Percentiles rank a stretch among this genome's conserved stretches.
phyloP scores from a whole-genome alignment of 2,329 filamentous ascomycete species.

The Alternaria metachromatica region DNA sequence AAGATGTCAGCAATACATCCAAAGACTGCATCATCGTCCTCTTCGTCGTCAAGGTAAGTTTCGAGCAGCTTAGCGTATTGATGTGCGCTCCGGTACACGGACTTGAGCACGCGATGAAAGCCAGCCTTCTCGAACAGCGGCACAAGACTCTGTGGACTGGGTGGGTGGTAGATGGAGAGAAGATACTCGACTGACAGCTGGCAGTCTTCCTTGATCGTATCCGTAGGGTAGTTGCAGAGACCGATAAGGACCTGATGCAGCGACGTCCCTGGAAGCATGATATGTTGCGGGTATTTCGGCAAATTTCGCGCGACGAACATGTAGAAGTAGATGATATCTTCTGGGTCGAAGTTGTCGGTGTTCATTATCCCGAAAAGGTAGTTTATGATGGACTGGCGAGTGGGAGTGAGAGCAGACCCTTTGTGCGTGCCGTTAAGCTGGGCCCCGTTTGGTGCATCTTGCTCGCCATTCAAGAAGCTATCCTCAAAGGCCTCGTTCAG shows the following conservation, averaged over 20 bases:
- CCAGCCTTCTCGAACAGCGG: constrained; percentile 78
- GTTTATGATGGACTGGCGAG: constrained; percentile 89
- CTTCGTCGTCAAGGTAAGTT: constrained; percentile 83
- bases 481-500: constrained; percentile 98
- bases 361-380: constrained; percentile 93
- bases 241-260: constrained; percentile 81
- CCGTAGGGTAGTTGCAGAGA: constrained; percentile 82
- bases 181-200: constrained; percentile 97
- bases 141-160: constrained; percentile 78
- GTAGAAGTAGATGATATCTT: constrained; percentile 92
- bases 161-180: constrained; percentile 89
- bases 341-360: constrained; percentile 72
- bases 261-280: constrained; percentile 85
- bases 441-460: constrained; percentile 66
- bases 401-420: constrained; percentile 58
- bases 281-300: constrained; percentile 95
- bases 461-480: constrained; percentile 83
- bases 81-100: constrained; percentile 79
- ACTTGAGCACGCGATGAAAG: constrained; percentile 92
- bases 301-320: constrained; percentile 98
- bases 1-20: constrained; percentile 79
- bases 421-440: constrained; percentile 58
- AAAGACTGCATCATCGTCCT: constrained; percentile 78
- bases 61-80: constrained; percentile 80
- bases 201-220: constrained; percentile 86